These are phyloP conservation scores for Calonectria hongkongensis DNA, from an alignment of 2,329 filamentous ascomycete species.

Conservation along the genomic window DNA sequence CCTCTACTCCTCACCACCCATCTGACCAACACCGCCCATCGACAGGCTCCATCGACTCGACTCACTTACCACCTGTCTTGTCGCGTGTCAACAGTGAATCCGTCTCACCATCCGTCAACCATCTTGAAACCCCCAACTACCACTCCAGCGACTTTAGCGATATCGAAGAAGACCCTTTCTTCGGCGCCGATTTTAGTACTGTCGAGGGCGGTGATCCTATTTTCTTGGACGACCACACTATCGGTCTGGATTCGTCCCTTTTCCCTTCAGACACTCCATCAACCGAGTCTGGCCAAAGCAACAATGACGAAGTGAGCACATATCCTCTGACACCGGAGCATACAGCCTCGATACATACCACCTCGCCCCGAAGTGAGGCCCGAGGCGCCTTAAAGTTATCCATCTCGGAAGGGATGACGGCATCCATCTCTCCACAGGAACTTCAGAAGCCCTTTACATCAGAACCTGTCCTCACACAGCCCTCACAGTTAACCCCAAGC, in stretches of 20 bases:
- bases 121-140: conserved; percentile 68
- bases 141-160: conserved; percentile 71
- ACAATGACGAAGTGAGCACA: conserved; percentile 52
- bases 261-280: conserved; percentile 39
- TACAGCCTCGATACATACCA: conserved; percentile 69
- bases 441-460: conserved; percentile 64
- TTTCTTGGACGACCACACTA: conserved; percentile 64
- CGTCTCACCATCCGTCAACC: conserved; percentile 55
- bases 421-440: conserved; percentile 65
- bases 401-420: conserved; percentile 52
- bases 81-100: conserved; percentile 61
- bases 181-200: conserved; percentile 68
- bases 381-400: conserved; percentile 53
- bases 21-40: conserved; percentile 51
- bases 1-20: conserved; percentile 57
- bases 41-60: conserved; percentile 60
- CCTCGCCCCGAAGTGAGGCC: conserved; percentile 63
- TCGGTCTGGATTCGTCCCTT: conserved; percentile 49
- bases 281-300: conserved; percentile 41
- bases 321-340: conserved; percentile 72
- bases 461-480: conserved; percentile 54
- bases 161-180: conserved; percentile 70
- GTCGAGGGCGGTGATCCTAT: conserved; percentile 64
- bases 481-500: conserved; percentile 68
- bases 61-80: conserved; percentile 66